phyloP scores from a whole-genome alignment of 768 basidiomycete species.

The Lactarius trivialis region DNA sequence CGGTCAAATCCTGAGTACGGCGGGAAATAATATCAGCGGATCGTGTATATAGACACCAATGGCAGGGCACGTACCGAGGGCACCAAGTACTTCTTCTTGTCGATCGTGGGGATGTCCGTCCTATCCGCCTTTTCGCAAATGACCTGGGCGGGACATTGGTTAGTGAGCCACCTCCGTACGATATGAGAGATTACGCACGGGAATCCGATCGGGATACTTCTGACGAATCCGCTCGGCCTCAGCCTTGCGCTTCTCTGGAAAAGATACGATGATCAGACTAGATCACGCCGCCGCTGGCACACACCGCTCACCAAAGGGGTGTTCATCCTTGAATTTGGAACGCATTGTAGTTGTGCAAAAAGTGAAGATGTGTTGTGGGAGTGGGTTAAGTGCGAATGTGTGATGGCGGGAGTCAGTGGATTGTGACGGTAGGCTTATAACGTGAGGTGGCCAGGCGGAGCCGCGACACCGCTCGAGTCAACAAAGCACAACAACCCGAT shows the following conservation, averaged over 20 bases:
- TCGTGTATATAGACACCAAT: not conserved
- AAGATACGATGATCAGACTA: conserved; percentile 33
- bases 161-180: not conserved
- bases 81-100: conserved; percentile 99
- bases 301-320: conserved; percentile 79
- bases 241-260: conserved; percentile 94
- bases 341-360: conserved; percentile 48
- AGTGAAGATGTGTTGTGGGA: not conserved
- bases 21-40: conserved; percentile 9
- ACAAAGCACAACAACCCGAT: conserved; percentile 20
- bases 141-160: conserved; percentile 47
- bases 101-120: conserved; percentile 97
- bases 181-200: conserved; percentile 50
- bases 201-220: conserved; percentile 98
- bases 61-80: conserved; percentile 65
- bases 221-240: conserved; percentile 97
- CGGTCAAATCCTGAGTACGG: conserved; percentile 73
- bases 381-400: conserved; percentile 16
- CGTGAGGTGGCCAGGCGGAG: not conserved
- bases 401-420: not conserved
- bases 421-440: conserved; percentile 13
- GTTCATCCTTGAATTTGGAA: conserved; percentile 98
- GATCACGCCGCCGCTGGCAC: conserved; percentile 27
- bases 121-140: conserved; percentile 99
- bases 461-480: conserved; percentile 9